Conservation (phyloP, 140 eudicot genomes). For the Bidens hawaiensis region DNA sequence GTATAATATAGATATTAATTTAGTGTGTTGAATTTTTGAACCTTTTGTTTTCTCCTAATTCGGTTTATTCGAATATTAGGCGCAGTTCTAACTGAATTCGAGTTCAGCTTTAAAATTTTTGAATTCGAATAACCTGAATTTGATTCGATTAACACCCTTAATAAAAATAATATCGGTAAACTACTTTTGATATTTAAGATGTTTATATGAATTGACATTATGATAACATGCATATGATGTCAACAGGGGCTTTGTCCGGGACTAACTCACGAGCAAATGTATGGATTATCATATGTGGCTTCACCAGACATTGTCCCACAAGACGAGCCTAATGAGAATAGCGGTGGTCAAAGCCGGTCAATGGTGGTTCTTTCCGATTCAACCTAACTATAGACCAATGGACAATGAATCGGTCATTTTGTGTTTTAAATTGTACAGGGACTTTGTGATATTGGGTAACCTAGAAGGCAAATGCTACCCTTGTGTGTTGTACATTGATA, state of each 20-base stretch:
- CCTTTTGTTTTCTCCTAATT: too few species aligned
- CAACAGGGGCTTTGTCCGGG: slow-evolving; percentile 90
- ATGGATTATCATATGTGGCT: slow-evolving; percentile 54
- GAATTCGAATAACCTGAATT: too few species aligned
- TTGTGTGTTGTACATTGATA: slow-evolving; percentile 23
- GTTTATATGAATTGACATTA: not conserved
- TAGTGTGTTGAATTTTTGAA: too few species aligned
- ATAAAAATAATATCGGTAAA: too few species aligned
- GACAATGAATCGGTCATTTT: not conserved
- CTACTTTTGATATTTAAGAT: not conserved
- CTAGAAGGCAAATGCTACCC: slow-evolving; percentile 7
- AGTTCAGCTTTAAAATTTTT: too few species aligned
- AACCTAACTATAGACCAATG: slow-evolving; percentile 10
- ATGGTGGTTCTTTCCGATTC: slow-evolving; percentile 32
- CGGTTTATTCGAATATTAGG: too few species aligned
- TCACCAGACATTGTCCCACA: slow-evolving; percentile 30
- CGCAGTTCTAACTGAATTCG: too few species aligned
- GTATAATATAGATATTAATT: too few species aligned
- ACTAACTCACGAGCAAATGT: slow-evolving; percentile 73
- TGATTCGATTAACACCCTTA: too few species aligned
- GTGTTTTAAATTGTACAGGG: slow-evolving; percentile 20
- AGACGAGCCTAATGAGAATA: slow-evolving; percentile 28
- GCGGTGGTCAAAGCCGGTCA: slow-evolving; percentile 34
- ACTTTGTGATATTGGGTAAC: slow-evolving; percentile 7
- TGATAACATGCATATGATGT: not conserved